Evolutionary conservation across 192 early-diverging fungal species (phyloP), one percentile per base, ranked within the genome.

Genomic region (Mortierella alpina): DNA sequence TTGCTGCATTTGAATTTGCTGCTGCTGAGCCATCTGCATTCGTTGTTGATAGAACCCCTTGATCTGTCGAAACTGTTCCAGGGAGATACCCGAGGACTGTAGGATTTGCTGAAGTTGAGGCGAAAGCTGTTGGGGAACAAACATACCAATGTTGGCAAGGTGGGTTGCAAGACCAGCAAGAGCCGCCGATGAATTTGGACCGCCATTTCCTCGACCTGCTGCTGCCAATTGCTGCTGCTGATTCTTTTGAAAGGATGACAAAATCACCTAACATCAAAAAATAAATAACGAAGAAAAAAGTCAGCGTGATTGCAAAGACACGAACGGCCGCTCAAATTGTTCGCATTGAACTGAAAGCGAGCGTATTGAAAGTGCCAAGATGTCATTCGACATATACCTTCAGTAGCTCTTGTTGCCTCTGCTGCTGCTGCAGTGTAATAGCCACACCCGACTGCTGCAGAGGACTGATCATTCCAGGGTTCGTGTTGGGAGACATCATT

Each of bases 401-500:
- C 52, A 80, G 53, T 14, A 13, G 47, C 17, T 80, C 68, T 54
- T 72, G 65, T 41, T 63, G 65, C 13, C 18, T 56, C 23, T 49
- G 77, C 10, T 49, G 61, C 9, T 45, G 54, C 47, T 66, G 67
- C 54, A 62, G 5, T 20, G 46, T 14, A 50, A n/a, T 66, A 0
- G 41, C 59, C 46, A 44, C 54, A 5, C 39, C 55, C 39, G 57
- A 15, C n/a, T 61, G n/a, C 49, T 77, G 74, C 45, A 69, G 15
- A 6, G 59, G 54, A 46, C 51, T 77, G 2, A 49, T 55, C 60
- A 72, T 59, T 9, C 59, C 77, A 6, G 53, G 53, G 53, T 72
- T 80, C 60, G 72, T 68, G 18, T 51, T 68, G 5, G 77, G 77
- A 13, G 77, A 80, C 77, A 80, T 72, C 77, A 80, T 72, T 31